phyloP scores from a whole-genome alignment of 1,139 yeast genomes.

The Lodderomyces beijingensis region DNA sequence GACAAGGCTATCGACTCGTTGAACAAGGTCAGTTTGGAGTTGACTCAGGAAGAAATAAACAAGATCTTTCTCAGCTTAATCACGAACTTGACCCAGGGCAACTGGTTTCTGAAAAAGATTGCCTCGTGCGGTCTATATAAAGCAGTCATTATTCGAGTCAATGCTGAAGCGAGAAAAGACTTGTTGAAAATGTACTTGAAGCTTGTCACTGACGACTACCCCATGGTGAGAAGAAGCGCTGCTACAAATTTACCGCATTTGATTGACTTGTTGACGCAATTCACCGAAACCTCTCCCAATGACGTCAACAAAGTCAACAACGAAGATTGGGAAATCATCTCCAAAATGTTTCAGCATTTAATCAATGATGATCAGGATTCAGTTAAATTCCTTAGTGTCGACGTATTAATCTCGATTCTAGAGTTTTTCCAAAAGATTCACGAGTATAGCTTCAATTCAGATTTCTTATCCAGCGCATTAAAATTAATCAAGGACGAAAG shows the following conservation, averaged over 20 bases:
- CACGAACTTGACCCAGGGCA: slow-evolving; percentile 74
- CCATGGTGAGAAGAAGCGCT: slow-evolving; percentile 96
- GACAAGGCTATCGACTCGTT: slow-evolving; percentile 90
- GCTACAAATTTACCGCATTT: slow-evolving; percentile 77
- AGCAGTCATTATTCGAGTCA: slow-evolving; percentile 60
- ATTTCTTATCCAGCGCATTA: slow-evolving; percentile 52
- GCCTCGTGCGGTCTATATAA: slow-evolving; percentile 89
- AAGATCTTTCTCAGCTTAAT: slow-evolving; percentile 71
- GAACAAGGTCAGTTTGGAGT: slow-evolving; percentile 61
- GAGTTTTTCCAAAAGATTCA: slow-evolving; percentile 56
- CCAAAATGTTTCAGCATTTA: slow-evolving; percentile 76
- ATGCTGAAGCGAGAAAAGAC: slow-evolving; percentile 51
- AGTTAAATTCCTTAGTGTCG: slow-evolving; percentile 85
- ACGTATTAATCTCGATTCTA: slow-evolving; percentile 72
- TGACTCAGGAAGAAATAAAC: slow-evolving; percentile 64
- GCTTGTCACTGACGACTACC: slow-evolving; percentile 85
- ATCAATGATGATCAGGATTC: slow-evolving; percentile 91
- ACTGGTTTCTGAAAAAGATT: slow-evolving; percentile 93
- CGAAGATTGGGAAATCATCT: slow-evolving; percentile 69
- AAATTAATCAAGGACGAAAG: slow-evolving; percentile 82
- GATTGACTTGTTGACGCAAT: slow-evolving; percentile 52
- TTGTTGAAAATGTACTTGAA: slow-evolving; percentile 65
- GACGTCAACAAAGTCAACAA: slow-evolving; percentile 28
- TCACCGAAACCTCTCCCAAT: slow-evolving; percentile 20
- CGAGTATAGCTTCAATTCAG: slow-evolving; percentile 57